A percentile compares a stretch with the other conserved stretches of the same genome.
Conservation (phyloP, 345 rosid species). For the Eucalyptus marginata region DNA sequence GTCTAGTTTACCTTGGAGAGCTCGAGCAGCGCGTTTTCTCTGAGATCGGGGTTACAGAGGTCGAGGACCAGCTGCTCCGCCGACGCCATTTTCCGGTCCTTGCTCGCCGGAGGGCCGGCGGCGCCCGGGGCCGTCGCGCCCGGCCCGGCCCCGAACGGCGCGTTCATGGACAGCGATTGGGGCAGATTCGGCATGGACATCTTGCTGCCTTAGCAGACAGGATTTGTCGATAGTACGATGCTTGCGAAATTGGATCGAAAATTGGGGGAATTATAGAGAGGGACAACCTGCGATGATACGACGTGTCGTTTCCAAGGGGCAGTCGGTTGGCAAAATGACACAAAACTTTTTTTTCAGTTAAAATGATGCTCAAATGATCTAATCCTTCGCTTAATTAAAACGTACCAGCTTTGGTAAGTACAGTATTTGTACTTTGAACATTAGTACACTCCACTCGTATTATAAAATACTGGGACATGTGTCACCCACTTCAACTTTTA, state of each 20-base stretch:
- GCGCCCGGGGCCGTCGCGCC: constrained; percentile 19
- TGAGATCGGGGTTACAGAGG: constrained; percentile 86
- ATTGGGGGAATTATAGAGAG: neutral
- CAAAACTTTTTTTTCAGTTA: neutral
- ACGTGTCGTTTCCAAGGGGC: neutral
- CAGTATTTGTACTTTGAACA: neutral
- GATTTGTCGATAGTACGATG: neutral
- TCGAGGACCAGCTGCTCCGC: constrained; percentile 93
- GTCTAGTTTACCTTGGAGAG: constrained; percentile 43
- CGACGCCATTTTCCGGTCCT: constrained; percentile 84
- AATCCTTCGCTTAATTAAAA: neutral
- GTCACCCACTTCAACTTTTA: neutral
- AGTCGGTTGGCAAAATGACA: neutral
- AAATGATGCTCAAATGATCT: neutral
- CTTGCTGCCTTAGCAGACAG: neutral
- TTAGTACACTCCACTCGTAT: neutral
- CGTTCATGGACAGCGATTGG: constrained; percentile 55
- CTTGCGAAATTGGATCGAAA: neutral
- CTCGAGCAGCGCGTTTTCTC: constrained; percentile 69
- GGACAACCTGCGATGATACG: neutral
- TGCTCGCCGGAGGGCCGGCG: constrained; percentile 42
- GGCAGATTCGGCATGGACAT: constrained; percentile 57
- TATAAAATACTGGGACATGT: neutral
- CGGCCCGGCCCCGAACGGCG: constrained; percentile 45
- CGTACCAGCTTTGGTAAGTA: neutral